Conservation (phyloP, 164 flowering plant genomes). For the Paratinospora sagittata region DNA sequence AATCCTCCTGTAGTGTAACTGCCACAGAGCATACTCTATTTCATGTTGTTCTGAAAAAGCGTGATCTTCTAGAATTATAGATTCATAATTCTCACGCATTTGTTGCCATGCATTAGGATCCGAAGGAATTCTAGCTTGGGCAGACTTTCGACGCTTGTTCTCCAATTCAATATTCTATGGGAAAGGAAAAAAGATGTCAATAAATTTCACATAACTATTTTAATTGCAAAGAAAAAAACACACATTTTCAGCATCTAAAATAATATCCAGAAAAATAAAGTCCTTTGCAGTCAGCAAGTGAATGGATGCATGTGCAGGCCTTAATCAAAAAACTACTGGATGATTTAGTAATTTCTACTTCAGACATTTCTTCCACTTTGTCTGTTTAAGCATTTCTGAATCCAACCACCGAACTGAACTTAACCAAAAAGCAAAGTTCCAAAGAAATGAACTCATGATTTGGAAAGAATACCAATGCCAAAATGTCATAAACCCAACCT, state of each 20-base stretch:
- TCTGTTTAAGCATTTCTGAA: too few species aligned
- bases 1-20: constrained; percentile 80
- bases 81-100: constrained; percentile 92
- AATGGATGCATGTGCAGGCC: too few species aligned
- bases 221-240: background rate
- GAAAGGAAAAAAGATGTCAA: background rate
- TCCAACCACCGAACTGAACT: too few species aligned
- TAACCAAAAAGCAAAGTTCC: too few species aligned
- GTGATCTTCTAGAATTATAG: constrained; percentile 83
- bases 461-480: too few species aligned
- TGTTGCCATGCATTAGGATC: constrained; percentile 88
- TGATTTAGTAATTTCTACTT: too few species aligned
- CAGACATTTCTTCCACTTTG: too few species aligned
- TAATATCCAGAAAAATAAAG: too few species aligned
- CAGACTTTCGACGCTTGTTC: constrained; percentile 59
- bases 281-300: too few species aligned
- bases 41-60: constrained; percentile 81
- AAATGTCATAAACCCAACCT: too few species aligned
- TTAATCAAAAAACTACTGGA: too few species aligned
- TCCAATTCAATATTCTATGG: constrained; percentile 75
- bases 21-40: constrained; percentile 88
- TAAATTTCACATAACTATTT: background rate
- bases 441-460: too few species aligned
- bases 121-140: constrained; percentile 64
- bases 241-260: background rate